These are phyloP conservation scores for Madurella fahalii DNA, from an alignment of 2,329 filamentous ascomycete genomes.

Conservation along the genomic window DNA sequence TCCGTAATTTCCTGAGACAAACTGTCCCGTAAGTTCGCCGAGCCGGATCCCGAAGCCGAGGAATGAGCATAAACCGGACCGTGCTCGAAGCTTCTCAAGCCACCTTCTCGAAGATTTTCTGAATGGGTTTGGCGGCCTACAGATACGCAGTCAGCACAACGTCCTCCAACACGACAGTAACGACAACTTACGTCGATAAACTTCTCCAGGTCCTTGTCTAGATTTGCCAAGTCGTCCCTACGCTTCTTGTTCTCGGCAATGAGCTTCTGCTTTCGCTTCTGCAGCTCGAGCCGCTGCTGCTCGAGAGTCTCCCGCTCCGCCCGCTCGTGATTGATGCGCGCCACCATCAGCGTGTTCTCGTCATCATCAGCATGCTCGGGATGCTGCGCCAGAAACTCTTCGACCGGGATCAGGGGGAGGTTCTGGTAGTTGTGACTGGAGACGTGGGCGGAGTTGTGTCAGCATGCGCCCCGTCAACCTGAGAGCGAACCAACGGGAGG, in stretches of 20 bases:
- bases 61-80: neutral
- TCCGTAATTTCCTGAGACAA: too few species aligned
- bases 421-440: slow-evolving; percentile 79
- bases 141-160: slow-evolving; percentile 20
- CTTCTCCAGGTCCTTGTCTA: slow-evolving; percentile 89
- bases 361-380: slow-evolving; percentile 69
- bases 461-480: neutral
- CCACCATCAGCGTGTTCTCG: slow-evolving; percentile 81
- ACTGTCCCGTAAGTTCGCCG: too few species aligned
- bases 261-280: slow-evolving; percentile 62
- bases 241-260: slow-evolving; percentile 78
- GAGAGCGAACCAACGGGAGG: neutral
- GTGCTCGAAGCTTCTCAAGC: slow-evolving; percentile 31
- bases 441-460: slow-evolving; percentile 11
- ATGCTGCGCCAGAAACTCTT: slow-evolving; percentile 73
- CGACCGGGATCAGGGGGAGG: slow-evolving; percentile 76
- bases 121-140: slow-evolving; percentile 81
- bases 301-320: slow-evolving; percentile 80
- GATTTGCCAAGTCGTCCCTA: slow-evolving; percentile 85
- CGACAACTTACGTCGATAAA: slow-evolving; percentile 72
- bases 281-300: slow-evolving; percentile 71
- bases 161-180: neutral
- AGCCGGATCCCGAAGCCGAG: neutral
- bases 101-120: slow-evolving; percentile 78
- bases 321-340: slow-evolving; percentile 87